These are phyloP conservation scores for Fusarium verticillioides DNA, from an alignment of 2,329 filamentous ascomycete genomes.

Conservation along the genomic window DNA sequence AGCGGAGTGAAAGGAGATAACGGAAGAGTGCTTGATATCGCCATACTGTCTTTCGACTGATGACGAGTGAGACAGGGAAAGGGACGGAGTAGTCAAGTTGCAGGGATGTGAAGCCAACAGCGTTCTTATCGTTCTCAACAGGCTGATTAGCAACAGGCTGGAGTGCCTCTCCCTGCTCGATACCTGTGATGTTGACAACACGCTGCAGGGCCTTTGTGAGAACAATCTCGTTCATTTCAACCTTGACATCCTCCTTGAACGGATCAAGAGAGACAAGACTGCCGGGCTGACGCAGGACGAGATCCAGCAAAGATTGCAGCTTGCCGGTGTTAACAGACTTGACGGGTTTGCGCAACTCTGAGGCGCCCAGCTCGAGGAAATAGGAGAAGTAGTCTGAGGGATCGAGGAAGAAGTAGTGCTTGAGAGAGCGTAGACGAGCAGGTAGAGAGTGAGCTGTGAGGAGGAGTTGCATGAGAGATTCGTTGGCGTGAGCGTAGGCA, in stretches of 20 bases:
- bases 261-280: conserved; percentile 93
- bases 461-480: conserved; percentile 88
- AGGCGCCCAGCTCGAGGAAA: conserved; percentile 90
- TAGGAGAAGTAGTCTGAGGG: conserved; percentile 98
- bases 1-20: conserved; percentile 88
- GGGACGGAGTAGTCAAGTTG: conserved; percentile 95
- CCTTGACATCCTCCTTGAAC: conserved; percentile 98
- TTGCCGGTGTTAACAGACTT: conserved; percentile 92
- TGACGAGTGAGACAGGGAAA: conserved; percentile 94
- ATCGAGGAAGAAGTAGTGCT: conserved; percentile 99
- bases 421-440: conserved; percentile 86
- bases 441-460: conserved; percentile 93
- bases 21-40: conserved; percentile 96
- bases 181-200: conserved; percentile 95
- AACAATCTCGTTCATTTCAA: conserved; percentile 95
- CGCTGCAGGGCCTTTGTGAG: conserved; percentile 94
- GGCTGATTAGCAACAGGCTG: conserved; percentile 75
- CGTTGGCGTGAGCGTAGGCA: conserved; percentile 95
- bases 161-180: conserved; percentile 88
- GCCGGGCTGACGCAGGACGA: conserved; percentile 94
- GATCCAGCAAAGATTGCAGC: conserved; percentile 92
- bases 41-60: conserved; percentile 96
- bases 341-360: conserved; percentile 90
- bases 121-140: conserved; percentile 85
- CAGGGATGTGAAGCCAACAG: conserved; percentile 89